These are phyloP conservation scores for Thymus quinquecostatus DNA, from an alignment of 257 asterid species.

Conservation along the genomic window DNA sequence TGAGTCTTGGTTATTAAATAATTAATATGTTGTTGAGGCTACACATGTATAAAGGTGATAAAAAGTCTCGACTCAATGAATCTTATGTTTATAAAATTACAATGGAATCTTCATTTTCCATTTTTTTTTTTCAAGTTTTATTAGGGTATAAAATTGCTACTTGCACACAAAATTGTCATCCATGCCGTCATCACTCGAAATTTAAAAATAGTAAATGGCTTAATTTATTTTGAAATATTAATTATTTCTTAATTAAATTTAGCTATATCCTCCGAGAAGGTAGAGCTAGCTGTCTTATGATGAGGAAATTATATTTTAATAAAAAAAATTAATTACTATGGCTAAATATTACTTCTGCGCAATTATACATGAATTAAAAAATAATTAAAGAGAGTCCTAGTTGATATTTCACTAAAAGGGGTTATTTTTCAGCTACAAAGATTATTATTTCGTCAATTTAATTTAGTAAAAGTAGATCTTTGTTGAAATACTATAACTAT, in stretches of 20 bases:
- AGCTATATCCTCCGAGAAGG: background rate
- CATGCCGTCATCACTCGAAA: conserved; percentile 27
- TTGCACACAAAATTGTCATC: conserved; percentile 30
- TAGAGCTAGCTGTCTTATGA: background rate
- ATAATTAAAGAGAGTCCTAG: too few relatives aligned
- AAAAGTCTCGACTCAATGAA: conserved; percentile 5
- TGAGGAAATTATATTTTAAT: background rate
- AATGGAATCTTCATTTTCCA: conserved; percentile 13
- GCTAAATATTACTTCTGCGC: too few relatives aligned
- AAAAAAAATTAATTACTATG: background rate
- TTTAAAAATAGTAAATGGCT: too few relatives aligned
- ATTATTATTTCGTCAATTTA: too few relatives aligned
- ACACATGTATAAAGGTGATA: background rate
- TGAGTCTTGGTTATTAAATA: background rate
- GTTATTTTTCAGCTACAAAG: too few relatives aligned
- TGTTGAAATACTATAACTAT: too few relatives aligned
- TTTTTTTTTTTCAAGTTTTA: background rate
- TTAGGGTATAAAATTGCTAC: background rate
- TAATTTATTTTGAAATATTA: too few relatives aligned
- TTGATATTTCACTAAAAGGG: too few relatives aligned
- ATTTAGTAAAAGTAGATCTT: too few relatives aligned
- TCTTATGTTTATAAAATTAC: conserved; percentile 4
- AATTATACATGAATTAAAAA: too few relatives aligned
- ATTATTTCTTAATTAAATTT: too few relatives aligned
- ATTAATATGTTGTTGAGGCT: background rate